Base-by-base conservation (phyloP, 169 alveolate species). In the Cryptosporidium canis region DNA sequence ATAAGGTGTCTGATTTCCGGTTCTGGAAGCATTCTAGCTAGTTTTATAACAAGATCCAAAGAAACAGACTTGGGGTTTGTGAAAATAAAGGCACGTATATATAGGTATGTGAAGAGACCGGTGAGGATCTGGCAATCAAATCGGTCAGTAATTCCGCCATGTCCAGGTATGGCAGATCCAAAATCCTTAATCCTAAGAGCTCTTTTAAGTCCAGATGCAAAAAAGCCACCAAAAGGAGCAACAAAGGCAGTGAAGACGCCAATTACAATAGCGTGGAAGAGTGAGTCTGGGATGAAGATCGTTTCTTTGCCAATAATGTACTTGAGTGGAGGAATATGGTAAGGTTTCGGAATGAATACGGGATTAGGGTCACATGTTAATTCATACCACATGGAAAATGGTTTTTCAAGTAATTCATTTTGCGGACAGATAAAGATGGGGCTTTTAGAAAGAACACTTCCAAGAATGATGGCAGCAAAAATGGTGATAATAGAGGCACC, bases 161-260 rank as follows among this genome's bases (percentile, higher is more conserved):
- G 99, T 12, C 99, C 99, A 37, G 99, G 99, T 41, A 98, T 98
- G 24, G 97, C 83, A 48, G 97, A 96, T 7, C 99, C 99, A 90
- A 98, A 98, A 93, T 98, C 99, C 95, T 98, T 98, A 51, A 98
- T 96, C 71, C 96, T 95, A 44, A 98, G 92, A 27, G 99, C 99
- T 90, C 99, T 94, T 93, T 98, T 98, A 90, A 98, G 94, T n/a
- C 99, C 99, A 1, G 99, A 97, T 9, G 99, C 99, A 66, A 98
- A 96, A 91, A 98, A 98, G 11, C 99, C 99, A 45, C 99, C 99
- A 90, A 98, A 98, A 55, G 99, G 99, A 21, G 99, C 99, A 67
- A 97, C 94, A 27, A 98, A 91, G 39, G 98, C 96, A 3, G 99
- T 98, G 85, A 98, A 98, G 0, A 96, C 33, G n/a, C 99, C 98